A percentile compares a stretch with the other conserved stretches of the same genome.
Evolutionary conservation across 2,329 filamentous ascomycete species (phyloP).

Genomic region (Phaeophleospora eucalypticola): DNA sequence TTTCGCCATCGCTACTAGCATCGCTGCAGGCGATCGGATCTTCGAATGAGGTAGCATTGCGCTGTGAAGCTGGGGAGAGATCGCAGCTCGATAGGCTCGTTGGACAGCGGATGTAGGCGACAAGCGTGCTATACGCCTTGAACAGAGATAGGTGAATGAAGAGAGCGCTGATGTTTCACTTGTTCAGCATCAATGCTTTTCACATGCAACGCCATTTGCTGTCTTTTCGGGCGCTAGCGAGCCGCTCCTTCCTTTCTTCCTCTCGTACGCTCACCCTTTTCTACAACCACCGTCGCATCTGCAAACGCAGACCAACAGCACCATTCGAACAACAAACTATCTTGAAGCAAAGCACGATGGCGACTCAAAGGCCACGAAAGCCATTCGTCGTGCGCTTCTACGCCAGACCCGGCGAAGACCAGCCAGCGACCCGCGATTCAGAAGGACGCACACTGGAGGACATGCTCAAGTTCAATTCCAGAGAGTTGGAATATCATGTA

Average conservation of each 20-base stretch:
- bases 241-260: background rate
- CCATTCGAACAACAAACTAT: too few species aligned
- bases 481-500: constrained; percentile 38
- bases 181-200: too few species aligned
- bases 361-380: background rate
- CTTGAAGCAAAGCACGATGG: background rate
- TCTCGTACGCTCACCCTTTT: background rate
- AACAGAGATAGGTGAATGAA: too few species aligned
- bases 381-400: constrained; percentile 45
- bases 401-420: constrained; percentile 30
- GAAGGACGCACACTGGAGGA: constrained; percentile 42
- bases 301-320: background rate
- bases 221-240: background rate
- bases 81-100: too few species aligned
- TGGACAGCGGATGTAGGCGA: too few species aligned
- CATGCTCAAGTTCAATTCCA: constrained; percentile 42
- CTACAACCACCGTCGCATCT: background rate
- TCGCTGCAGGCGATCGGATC: too few species aligned
- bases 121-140: too few species aligned
- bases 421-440: constrained; percentile 12
- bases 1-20: too few species aligned
- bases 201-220: constrained; percentile 11
- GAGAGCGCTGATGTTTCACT: too few species aligned
- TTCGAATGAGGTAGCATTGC: too few species aligned
- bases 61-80: too few species aligned